These are phyloP conservation scores for Mesostigma viride DNA, from an alignment of 139 green algal genomes.

Conservation along the genomic window DNA sequence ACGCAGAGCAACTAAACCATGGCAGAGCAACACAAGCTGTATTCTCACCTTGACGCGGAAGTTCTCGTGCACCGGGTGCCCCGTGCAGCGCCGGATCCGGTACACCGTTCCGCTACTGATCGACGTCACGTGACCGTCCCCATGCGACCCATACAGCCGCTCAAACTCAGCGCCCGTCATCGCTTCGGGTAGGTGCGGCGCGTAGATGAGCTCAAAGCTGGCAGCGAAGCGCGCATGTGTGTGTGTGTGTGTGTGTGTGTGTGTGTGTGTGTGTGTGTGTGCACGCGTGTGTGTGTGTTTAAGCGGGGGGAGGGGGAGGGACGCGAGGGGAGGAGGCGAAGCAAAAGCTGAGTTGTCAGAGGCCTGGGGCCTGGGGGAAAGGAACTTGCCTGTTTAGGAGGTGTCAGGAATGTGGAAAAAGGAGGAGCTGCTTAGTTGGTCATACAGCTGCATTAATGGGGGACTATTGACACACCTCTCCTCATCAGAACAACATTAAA, in stretches of 20 bases:
- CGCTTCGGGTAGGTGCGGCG: slow-evolving; percentile 44
- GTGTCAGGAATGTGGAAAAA: not conserved
- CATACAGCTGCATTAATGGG: no score
- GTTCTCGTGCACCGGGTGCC: slow-evolving; percentile 74
- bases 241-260: no score
- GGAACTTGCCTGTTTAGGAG: not conserved
- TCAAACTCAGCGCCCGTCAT: slow-evolving; percentile 62
- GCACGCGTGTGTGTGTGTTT: not conserved
- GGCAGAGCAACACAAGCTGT: no score
- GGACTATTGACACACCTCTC: no score
- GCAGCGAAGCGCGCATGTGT: not conserved
- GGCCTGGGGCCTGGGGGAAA: not conserved
- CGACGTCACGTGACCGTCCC: slow-evolving; percentile 51
- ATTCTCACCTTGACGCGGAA: slow-evolving; percentile 57
- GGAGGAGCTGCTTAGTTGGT: no score
- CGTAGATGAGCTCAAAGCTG: slow-evolving; percentile 37
- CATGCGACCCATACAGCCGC: slow-evolving; percentile 44
- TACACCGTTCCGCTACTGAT: slow-evolving; percentile 42
- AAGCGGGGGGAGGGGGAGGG: not conserved
- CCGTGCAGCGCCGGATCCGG: slow-evolving; percentile 43
- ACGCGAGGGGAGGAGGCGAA: not conserved
- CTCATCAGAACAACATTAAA: no score
- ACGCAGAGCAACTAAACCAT: no score
- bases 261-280: no score
- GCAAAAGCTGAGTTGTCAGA: not conserved